These are phyloP conservation scores for Suillus variegatus DNA, from an alignment of 768 basidiomycete genomes.

Conservation along the genomic window DNA sequence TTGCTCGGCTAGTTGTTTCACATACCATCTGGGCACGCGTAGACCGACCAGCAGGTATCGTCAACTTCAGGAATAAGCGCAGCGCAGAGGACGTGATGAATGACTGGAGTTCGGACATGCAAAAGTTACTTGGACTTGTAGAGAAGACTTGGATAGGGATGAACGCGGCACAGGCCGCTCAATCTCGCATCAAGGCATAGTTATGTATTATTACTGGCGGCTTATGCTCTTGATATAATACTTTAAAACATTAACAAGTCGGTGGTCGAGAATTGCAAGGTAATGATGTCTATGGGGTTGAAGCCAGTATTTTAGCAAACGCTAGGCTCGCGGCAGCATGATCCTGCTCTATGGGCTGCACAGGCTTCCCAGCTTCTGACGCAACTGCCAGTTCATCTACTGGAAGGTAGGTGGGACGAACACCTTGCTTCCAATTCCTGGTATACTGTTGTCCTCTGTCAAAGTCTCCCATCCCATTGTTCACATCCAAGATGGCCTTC, in stretches of 20 bases:
- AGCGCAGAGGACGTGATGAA: slow-evolving; percentile 94
- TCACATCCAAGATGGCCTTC: slow-evolving; percentile 61
- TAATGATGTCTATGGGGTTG: background rate
- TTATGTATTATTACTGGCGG: slow-evolving; percentile 9
- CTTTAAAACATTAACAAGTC: background rate
- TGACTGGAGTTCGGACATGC: slow-evolving; percentile 97
- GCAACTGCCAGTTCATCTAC: slow-evolving; percentile 40
- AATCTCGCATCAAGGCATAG: slow-evolving; percentile 58
- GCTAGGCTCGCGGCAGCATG: slow-evolving; percentile 10
- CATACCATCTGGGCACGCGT: slow-evolving; percentile 93
- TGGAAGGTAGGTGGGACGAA: slow-evolving; percentile 66
- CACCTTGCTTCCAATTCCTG: slow-evolving; percentile 68
- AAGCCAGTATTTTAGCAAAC: slow-evolving; percentile 11
- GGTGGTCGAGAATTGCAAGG: background rate
- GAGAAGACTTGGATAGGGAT: slow-evolving; percentile 99
- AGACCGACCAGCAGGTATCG: slow-evolving; percentile 87
- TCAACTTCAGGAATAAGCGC: slow-evolving; percentile 83
- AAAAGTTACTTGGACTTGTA: slow-evolving; percentile 83
- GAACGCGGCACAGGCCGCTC: slow-evolving; percentile 87
- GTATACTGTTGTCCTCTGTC: slow-evolving; percentile 75
- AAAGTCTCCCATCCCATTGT: slow-evolving; percentile 51
- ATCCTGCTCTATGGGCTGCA: slow-evolving; percentile 16
- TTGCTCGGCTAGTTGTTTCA: slow-evolving; percentile 88
- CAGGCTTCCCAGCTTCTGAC: slow-evolving; percentile 18
- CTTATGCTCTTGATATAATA: slow-evolving; percentile 2